phyloP scores from a whole-genome alignment of 2,329 filamentous ascomycete species.

The Lomentospora prolificans region DNA sequence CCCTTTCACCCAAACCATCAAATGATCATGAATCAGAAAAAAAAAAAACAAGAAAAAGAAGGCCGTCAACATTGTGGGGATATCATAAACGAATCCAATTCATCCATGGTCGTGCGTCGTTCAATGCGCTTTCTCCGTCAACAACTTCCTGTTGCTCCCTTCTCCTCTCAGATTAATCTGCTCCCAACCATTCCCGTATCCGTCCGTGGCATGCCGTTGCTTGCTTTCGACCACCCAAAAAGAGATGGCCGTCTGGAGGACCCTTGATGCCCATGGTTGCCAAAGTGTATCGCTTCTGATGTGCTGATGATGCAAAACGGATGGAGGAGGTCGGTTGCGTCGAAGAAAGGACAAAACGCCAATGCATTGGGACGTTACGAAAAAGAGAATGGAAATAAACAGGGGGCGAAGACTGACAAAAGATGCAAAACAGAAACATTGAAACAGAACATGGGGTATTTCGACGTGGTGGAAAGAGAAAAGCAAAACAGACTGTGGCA shows the following conservation, averaged over 20 bases:
- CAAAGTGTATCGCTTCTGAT: too few species aligned
- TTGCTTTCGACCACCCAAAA: too few species aligned
- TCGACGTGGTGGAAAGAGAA: slow-evolving; percentile 1
- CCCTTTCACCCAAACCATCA: neutral
- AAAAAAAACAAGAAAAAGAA: slow-evolving; percentile 6
- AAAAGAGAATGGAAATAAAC: neutral
- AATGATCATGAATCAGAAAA: slow-evolving; percentile 7
- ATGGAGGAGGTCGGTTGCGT: too few species aligned
- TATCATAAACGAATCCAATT: slow-evolving; percentile 4
- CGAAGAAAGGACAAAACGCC: neutral
- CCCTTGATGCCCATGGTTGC: too few species aligned
- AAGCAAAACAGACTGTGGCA: neutral
- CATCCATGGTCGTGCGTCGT: slow-evolving; percentile 5
- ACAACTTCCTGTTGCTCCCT: neutral
- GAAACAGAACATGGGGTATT: slow-evolving; percentile 6
- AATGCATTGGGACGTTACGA: neutral
- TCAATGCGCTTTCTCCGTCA: neutral
- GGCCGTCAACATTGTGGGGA: slow-evolving; percentile 9
- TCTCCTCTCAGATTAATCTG: neutral
- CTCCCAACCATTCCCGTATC: neutral
- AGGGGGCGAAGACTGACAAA: slow-evolving; percentile 1
- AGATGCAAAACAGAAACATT: slow-evolving; percentile 7
- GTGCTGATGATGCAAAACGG: too few species aligned
- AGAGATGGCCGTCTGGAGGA: too few species aligned
- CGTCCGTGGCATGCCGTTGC: neutral